Percentiles rank a stretch among this genome's conserved stretches.
Conservation (phyloP, 164 flowering plant genomes). For the Chimonanthus praecox region DNA sequence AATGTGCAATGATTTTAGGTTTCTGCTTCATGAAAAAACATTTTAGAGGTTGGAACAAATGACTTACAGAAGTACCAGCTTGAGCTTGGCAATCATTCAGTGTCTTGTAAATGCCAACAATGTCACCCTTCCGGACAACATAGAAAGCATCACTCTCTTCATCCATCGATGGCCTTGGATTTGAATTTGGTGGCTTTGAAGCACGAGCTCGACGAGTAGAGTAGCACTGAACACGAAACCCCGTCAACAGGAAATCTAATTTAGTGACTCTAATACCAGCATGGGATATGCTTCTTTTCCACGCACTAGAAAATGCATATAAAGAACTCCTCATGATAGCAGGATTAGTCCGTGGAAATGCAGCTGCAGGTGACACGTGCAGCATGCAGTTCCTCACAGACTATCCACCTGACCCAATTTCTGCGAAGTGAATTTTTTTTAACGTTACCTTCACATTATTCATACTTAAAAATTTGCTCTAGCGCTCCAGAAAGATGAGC, state of each 20-base stretch:
- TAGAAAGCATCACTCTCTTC: constrained; percentile 64
- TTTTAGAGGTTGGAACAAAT: background rate
- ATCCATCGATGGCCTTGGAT: constrained; percentile 32
- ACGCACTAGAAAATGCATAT: constrained; percentile 14
- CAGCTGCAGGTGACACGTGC: constrained; percentile 30
- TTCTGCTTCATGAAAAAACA: background rate
- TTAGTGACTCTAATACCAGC: constrained; percentile 23
- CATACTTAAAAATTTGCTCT: too few species aligned
- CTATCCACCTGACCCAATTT: constrained; percentile 17
- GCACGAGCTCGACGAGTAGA: constrained; percentile 27
- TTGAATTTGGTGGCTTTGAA: constrained; percentile 17
- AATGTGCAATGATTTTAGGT: background rate
- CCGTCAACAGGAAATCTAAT: constrained; percentile 24
- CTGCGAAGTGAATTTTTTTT: constrained; percentile 4
- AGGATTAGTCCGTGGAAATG: constrained; percentile 28
- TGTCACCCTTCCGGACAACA: constrained; percentile 88
- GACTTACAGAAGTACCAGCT: constrained; percentile 40
- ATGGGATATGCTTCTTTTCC: constrained; percentile 27
- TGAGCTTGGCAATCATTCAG: constrained; percentile 78
- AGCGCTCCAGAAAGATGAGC: too few species aligned
- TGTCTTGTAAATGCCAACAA: constrained; percentile 73
- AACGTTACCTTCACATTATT: constrained; percentile 1
- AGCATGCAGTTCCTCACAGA: constrained; percentile 54
- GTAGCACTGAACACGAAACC: constrained; percentile 40
- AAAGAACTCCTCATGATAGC: constrained; percentile 22